Evolutionary conservation across 352 stramenopile genomes (phyloP).

Genomic region (Globisporangium okanoganense): DNA sequence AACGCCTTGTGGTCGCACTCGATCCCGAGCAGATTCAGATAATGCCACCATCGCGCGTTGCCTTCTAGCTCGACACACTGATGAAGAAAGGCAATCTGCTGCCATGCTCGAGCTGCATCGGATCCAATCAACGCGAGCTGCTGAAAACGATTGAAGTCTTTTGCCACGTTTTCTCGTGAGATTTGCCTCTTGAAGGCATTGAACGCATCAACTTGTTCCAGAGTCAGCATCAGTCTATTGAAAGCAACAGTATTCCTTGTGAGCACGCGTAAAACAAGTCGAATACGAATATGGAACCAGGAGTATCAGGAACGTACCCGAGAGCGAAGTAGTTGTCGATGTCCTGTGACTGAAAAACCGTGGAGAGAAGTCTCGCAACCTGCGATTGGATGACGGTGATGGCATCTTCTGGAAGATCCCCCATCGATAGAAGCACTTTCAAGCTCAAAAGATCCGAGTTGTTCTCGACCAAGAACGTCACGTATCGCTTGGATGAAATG

Average conservation of each 20-base stretch:
- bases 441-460: conserved; percentile 61
- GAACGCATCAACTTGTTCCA: conserved; percentile 75
- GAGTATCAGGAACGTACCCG: conserved; percentile 25
- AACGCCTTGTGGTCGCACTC: conserved; percentile 77
- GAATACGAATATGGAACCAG: neutral
- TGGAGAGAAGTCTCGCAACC: conserved; percentile 53
- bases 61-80: conserved; percentile 78
- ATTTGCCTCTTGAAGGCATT: conserved; percentile 69
- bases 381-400: conserved; percentile 41
- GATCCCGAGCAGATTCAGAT: conserved; percentile 72
- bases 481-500: conserved; percentile 56
- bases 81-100: conserved; percentile 77
- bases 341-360: conserved; percentile 60
- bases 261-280: neutral
- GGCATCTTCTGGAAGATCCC: conserved; percentile 48
- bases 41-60: conserved; percentile 84
- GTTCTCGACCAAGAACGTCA: conserved; percentile 68
- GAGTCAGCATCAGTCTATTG: conserved; percentile 61
- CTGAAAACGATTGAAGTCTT: conserved; percentile 80
- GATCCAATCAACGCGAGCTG: conserved; percentile 68
- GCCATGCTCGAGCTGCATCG: conserved; percentile 71
- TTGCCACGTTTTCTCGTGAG: conserved; percentile 73
- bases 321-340: conserved; percentile 72
- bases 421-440: conserved; percentile 60
- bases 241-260: neutral